Conservation (phyloP, 2,329 filamentous ascomycete species). For the Dactylonectria macrodidyma region DNA sequence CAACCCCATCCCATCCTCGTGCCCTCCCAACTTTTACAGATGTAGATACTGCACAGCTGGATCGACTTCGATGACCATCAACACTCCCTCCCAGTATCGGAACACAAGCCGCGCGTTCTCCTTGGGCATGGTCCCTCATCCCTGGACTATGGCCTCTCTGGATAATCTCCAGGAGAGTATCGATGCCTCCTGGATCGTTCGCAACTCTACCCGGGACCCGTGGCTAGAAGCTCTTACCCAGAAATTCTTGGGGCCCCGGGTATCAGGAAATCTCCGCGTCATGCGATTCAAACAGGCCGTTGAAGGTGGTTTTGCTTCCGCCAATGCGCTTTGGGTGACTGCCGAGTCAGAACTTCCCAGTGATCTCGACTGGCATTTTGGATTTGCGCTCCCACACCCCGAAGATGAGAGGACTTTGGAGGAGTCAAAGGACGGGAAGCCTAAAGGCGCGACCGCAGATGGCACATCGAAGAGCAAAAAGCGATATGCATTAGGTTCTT, state of each 20-base stretch:
- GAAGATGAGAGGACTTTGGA: constrained; percentile 32
- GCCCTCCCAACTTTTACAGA: constrained; percentile 83
- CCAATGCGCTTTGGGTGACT: constrained; percentile 84
- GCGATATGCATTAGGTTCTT: background rate
- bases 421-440: constrained; percentile 29
- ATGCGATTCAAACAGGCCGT: constrained; percentile 86
- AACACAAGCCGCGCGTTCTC: constrained; percentile 83
- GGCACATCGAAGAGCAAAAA: constrained; percentile 51
- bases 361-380: constrained; percentile 92
- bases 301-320: constrained; percentile 75
- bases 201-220: constrained; percentile 79
- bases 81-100: constrained; percentile 76
- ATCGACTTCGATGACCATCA: constrained; percentile 75
- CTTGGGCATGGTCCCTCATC: constrained; percentile 91
- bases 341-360: constrained; percentile 75
- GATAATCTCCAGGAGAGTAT: constrained; percentile 73
- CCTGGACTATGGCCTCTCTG: constrained; percentile 84
- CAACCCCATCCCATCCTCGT: constrained; percentile 81
- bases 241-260: constrained; percentile 74
- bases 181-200: constrained; percentile 76
- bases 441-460: constrained; percentile 50
- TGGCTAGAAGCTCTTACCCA: constrained; percentile 84
- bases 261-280: constrained; percentile 74
- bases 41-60: constrained; percentile 81
- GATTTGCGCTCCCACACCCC: constrained; percentile 80